Conservation (phyloP, 148 eudicot species). For the Persicaria tinctoria region DNA sequence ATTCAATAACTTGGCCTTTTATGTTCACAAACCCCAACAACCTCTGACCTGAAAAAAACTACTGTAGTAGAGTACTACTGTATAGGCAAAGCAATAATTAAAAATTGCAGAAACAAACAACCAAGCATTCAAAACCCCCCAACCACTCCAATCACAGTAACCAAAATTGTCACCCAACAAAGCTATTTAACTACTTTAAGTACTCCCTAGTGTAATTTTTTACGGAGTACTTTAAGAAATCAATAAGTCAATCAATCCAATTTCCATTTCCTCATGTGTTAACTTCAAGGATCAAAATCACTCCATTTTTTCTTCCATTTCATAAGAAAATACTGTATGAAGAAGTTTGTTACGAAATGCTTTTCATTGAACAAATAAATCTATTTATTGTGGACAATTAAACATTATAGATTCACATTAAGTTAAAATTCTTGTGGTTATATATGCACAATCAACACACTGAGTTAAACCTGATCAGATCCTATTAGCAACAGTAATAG, state of each 20-base stretch:
- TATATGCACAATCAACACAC: no score
- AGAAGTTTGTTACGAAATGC: no score
- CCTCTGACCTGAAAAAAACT: background rate
- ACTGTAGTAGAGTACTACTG: background rate
- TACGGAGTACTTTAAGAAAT: background rate
- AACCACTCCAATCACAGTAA: slow-evolving; percentile 6
- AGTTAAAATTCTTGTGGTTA: no score
- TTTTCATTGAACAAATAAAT: no score
- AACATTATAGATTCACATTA: no score
- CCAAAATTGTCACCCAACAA: background rate
- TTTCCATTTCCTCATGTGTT: background rate
- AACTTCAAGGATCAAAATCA: background rate
- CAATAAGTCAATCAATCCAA: background rate
- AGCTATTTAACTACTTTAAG: background rate
- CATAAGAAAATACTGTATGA: no score
- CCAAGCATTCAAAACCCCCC: background rate
- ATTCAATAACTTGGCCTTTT: background rate
- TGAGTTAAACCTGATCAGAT: no score
- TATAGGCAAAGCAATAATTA: background rate
- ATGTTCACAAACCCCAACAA: slow-evolving; percentile 5
- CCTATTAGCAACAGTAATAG: no score
- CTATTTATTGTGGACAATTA: no score
- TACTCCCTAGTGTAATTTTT: no score
- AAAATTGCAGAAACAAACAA: slow-evolving; percentile 1
- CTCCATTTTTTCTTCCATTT: no score